These are phyloP conservation scores for Lomentospora prolificans DNA, from an alignment of 2,329 filamentous ascomycete species.

Conservation along the genomic window DNA sequence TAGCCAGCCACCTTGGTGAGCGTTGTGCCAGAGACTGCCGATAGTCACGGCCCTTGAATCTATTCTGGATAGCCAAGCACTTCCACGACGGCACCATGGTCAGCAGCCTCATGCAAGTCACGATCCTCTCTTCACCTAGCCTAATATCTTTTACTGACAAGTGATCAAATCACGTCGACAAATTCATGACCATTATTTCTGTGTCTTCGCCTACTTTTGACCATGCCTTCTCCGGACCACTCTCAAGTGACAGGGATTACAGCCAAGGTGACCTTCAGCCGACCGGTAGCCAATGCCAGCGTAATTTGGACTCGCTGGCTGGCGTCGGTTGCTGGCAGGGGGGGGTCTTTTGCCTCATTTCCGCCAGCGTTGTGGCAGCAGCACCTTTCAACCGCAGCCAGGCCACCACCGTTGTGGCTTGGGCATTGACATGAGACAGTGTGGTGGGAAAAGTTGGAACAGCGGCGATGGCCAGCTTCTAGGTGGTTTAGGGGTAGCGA, in stretches of 20 bases:
- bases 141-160: neutral
- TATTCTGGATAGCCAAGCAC: conserved; percentile 1
- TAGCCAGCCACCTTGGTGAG: neutral
- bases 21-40: neutral
- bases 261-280: neutral
- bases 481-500: neutral
- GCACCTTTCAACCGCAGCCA: neutral
- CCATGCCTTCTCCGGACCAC: neutral
- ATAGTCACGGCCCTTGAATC: conserved; percentile 1
- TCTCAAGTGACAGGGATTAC: neutral
- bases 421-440: neutral
- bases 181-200: neutral
- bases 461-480: neutral
- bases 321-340: neutral
- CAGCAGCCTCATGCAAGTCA: neutral
- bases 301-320: neutral
- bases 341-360: neutral
- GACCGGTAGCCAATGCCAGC: neutral
- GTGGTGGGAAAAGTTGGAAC: neutral
- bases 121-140: neutral
- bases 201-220: neutral
- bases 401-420: neutral
- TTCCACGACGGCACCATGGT: conserved; percentile 4
- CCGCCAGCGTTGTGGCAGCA: neutral
- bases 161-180: neutral